Conservation (phyloP, 495 filamentous ascomycete species). For the Aspergillus steynii region DNA sequence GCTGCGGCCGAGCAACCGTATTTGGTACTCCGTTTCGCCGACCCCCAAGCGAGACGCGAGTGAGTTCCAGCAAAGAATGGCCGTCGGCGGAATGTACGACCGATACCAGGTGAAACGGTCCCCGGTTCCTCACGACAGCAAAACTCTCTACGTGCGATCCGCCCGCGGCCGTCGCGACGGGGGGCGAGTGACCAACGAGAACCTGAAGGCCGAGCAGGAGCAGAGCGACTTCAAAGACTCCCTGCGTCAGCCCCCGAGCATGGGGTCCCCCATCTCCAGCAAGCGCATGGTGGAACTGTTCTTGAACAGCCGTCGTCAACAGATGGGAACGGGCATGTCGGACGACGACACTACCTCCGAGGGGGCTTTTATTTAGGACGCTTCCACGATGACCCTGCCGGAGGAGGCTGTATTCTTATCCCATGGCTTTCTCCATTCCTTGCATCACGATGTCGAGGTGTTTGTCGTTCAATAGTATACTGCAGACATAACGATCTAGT, state of each 20-base stretch:
- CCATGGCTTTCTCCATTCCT: too few species aligned
- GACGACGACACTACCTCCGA: constrained; percentile 19
- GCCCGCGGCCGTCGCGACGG: constrained; percentile 25
- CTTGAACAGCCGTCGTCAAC: constrained; percentile 53
- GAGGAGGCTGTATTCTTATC: background rate
- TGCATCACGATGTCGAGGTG: background rate
- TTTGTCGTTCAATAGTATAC: background rate
- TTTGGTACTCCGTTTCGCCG: constrained; percentile 29
- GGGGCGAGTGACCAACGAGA: constrained; percentile 35
- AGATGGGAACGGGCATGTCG: constrained; percentile 30
- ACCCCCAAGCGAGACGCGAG: constrained; percentile 27
- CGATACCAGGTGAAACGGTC: constrained; percentile 36
- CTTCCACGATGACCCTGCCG: background rate
- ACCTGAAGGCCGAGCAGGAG: constrained; percentile 27
- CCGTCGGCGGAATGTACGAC: constrained; percentile 35
- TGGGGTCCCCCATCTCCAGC: constrained; percentile 43
- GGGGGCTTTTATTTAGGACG: constrained; percentile 31
- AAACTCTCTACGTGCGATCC: constrained; percentile 33
- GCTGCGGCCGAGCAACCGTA: constrained; percentile 24
- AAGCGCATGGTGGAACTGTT: constrained; percentile 63
- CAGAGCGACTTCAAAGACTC: constrained; percentile 21
- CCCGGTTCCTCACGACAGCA: constrained; percentile 26
- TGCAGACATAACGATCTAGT: background rate
- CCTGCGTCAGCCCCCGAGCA: constrained; percentile 24
- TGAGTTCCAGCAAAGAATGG: constrained; percentile 24